A percentile compares a stretch with the other conserved stretches of the same genome.
Conservation (phyloP, 208 protist genomes). For the Phytomonas francai region DNA sequence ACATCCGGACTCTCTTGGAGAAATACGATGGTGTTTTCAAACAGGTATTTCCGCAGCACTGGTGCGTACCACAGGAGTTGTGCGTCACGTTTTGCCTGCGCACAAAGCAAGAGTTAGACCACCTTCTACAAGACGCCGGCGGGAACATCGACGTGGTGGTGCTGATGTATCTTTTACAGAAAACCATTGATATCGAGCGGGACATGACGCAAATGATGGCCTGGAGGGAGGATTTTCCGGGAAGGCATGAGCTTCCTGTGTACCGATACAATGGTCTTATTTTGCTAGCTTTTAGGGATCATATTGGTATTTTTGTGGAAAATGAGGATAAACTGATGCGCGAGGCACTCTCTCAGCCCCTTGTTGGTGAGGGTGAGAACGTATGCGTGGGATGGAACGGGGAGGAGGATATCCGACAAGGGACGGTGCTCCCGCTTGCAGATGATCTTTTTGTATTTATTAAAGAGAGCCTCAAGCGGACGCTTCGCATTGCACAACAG, state of each 20-base stretch:
- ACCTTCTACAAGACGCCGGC: constrained; percentile 48
- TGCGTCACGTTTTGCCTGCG: constrained; percentile 87
- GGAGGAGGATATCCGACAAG: constrained; percentile 41
- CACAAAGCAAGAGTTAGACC: constrained; percentile 84
- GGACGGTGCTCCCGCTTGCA: constrained; percentile 63
- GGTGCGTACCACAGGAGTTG: constrained; percentile 90
- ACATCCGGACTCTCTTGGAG: constrained; percentile 74
- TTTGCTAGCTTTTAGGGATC: constrained; percentile 68
- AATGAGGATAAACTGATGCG: constrained; percentile 83
- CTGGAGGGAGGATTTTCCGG: constrained; percentile 68
- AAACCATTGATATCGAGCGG: constrained; percentile 91
- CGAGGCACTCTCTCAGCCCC: constrained; percentile 69
- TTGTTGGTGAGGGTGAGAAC: constrained; percentile 74
- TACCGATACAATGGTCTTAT: constrained; percentile 85
- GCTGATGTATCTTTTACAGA: constrained; percentile 86
- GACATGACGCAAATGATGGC: constrained; percentile 78
- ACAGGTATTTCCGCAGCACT: constrained; percentile 82
- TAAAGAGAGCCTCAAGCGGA: constrained; percentile 79
- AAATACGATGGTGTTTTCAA: constrained; percentile 67
- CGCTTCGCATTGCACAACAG: constrained; percentile 76
- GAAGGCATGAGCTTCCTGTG: constrained; percentile 39
- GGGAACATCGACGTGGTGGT: constrained; percentile 85
- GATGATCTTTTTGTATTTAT: constrained; percentile 90
- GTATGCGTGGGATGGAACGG: constrained; percentile 62
- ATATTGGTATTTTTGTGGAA: constrained; percentile 74